phyloP scores from a whole-genome alignment of 768 basidiomycete genomes.

The Hebeloma cylindrosporum region DNA sequence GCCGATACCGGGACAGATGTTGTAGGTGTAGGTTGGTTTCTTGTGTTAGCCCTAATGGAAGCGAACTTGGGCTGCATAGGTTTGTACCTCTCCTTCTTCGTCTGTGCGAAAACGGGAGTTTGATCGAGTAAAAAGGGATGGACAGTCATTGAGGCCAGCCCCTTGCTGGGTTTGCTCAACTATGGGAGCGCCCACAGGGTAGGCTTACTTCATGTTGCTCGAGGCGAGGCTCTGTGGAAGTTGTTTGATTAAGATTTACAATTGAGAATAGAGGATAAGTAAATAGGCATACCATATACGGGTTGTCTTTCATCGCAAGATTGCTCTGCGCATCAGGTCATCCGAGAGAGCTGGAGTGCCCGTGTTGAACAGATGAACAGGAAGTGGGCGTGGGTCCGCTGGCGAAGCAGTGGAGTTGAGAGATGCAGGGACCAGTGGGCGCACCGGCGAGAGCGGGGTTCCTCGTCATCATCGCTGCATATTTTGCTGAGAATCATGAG shows the following conservation, averaged over 20 bases:
- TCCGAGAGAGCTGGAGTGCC: constrained; percentile 53
- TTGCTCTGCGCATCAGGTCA: constrained; percentile 77
- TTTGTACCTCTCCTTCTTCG: constrained; percentile 91
- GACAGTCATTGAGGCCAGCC: constrained; percentile 85
- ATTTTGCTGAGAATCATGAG: constrained; percentile 82
- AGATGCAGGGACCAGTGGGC: too few relatives aligned
- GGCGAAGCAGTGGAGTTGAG: constrained; percentile 15
- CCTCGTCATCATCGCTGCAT: constrained; percentile 67
- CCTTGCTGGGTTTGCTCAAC: constrained; percentile 71
- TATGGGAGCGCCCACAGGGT: constrained; percentile 33
- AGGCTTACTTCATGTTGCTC: constrained; percentile 38
- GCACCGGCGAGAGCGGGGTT: constrained; percentile 32
- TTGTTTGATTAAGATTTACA: neutral
- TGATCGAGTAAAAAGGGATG: constrained; percentile 82
- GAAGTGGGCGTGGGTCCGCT: constrained; percentile 43
- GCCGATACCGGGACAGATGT: constrained; percentile 42
- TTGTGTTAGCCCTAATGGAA: constrained; percentile 86
- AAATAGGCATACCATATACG: constrained; percentile 71
- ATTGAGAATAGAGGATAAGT: neutral
- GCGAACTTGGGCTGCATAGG: constrained; percentile 99
- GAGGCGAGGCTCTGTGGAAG: constrained; percentile 48
- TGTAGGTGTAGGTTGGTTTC: constrained; percentile 50
- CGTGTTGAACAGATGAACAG: constrained; percentile 32
- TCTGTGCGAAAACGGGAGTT: constrained; percentile 55
- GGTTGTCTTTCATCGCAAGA: constrained; percentile 75